A percentile compares a stretch with the other conserved stretches of the same genome.
These are phyloP conservation scores for Xylaria sp. DNA, from an alignment of 2,329 filamentous ascomycete genomes.

Conservation along the genomic window DNA sequence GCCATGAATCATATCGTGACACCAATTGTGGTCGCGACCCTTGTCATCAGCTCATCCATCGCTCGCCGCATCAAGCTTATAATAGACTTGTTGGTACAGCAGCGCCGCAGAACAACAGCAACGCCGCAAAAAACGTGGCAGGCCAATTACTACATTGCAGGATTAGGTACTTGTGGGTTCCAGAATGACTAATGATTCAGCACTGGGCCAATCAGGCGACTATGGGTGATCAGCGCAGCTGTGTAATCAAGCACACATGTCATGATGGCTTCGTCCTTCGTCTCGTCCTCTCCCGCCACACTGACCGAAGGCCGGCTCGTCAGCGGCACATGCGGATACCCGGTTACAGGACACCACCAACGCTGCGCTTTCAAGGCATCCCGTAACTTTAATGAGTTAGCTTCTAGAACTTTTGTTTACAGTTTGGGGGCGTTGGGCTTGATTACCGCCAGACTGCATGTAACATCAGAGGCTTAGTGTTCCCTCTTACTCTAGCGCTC, in stretches of 20 bases:
- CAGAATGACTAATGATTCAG: not conserved
- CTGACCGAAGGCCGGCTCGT: not conserved
- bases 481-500: not conserved
- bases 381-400: not conserved
- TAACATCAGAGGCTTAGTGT: not conserved
- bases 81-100: not conserved
- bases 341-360: not conserved
- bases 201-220: not conserved
- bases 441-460: not conserved
- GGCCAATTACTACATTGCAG: not conserved
- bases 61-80: not conserved
- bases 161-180: not conserved
- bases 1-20: not conserved
- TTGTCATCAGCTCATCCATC: slow-evolving; percentile 2
- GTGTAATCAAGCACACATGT: not conserved
- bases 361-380: not conserved
- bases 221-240: not conserved
- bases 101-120: not conserved
- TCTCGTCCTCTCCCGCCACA: not conserved
- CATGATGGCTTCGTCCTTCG: not conserved
- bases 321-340: not conserved
- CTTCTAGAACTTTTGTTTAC: not conserved
- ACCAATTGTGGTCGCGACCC: not conserved
- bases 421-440: not conserved
- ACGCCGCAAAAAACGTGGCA: not conserved